Evolutionary conservation across 2,329 filamentous ascomycete genomes (phyloP).

Genomic region (Phialophora macrospora): DNA sequence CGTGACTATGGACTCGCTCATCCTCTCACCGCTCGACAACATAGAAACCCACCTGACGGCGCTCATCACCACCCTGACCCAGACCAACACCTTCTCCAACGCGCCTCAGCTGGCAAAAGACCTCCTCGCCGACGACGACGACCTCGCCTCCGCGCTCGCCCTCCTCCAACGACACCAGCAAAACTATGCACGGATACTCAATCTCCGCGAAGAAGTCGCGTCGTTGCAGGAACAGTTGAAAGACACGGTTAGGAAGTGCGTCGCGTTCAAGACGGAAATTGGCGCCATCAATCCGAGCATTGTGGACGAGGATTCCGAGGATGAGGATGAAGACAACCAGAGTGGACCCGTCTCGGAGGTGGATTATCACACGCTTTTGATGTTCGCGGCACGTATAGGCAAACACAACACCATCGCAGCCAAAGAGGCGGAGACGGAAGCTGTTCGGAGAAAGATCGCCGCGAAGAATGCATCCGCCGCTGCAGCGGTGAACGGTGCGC

Average conservation of each 20-base stretch:
- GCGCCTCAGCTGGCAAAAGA: slow-evolving; percentile 49
- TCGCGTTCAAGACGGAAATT: slow-evolving; percentile 49
- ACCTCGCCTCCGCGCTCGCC: slow-evolving; percentile 48
- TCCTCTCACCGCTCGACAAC: slow-evolving; percentile 48
- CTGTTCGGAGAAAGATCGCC: slow-evolving; percentile 33
- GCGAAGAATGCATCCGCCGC: slow-evolving; percentile 15
- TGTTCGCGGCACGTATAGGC: slow-evolving; percentile 54
- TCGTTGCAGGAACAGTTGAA: slow-evolving; percentile 50
- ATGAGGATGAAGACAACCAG: slow-evolving; percentile 40
- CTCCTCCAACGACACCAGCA: slow-evolving; percentile 52
- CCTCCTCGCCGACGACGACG: slow-evolving; percentile 51
- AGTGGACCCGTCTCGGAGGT: slow-evolving; percentile 43
- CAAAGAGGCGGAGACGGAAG: slow-evolving; percentile 48
- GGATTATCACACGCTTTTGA: slow-evolving; percentile 51
- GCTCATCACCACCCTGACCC: slow-evolving; percentile 49
- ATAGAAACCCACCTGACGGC: slow-evolving; percentile 52
- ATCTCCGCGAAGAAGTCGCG: slow-evolving; percentile 48
- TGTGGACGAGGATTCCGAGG: slow-evolving; percentile 30
- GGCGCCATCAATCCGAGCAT: slow-evolving; percentile 44
- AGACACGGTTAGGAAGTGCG: slow-evolving; percentile 49
- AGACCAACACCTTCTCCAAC: slow-evolving; percentile 50
- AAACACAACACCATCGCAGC: slow-evolving; percentile 54
- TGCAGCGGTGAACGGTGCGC: background rate
- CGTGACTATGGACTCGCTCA: slow-evolving; percentile 47
- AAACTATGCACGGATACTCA: slow-evolving; percentile 51